phyloP scores from a whole-genome alignment of 2,329 filamentous ascomycete genomes.

The Fusarium ambrosium region DNA sequence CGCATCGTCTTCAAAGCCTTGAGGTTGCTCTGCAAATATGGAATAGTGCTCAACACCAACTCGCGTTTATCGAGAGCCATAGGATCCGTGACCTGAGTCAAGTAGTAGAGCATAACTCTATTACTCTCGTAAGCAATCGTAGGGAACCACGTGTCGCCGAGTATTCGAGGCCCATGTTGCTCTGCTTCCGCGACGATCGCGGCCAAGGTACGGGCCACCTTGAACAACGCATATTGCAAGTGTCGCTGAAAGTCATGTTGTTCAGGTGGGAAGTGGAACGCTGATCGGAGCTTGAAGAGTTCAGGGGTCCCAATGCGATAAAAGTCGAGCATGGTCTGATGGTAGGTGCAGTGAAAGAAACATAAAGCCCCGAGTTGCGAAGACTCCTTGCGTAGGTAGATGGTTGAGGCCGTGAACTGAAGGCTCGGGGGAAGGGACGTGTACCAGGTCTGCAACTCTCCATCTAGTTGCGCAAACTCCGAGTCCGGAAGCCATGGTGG shows the following conservation, averaged over 20 bases:
- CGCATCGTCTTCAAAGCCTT: conserved; percentile 27
- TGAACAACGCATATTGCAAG: conserved; percentile 13
- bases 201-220: conserved; percentile 12
- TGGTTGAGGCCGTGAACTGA: conserved; percentile 19
- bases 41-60: conserved; percentile 24
- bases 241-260: conserved; percentile 12
- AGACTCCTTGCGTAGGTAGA: conserved; percentile 29
- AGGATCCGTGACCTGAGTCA: conserved; percentile 18
- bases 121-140: conserved; percentile 31
- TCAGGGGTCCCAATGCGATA: conserved; percentile 31
- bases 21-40: conserved; percentile 30
- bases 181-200: conserved; percentile 30
- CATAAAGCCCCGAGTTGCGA: conserved; percentile 29
- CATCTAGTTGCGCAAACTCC: conserved; percentile 22
- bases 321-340: conserved; percentile 33
- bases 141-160: conserved; percentile 30
- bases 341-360: conserved; percentile 32
- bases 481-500: conserved; percentile 29
- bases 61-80: conserved; percentile 15
- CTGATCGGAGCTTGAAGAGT: conserved; percentile 27
- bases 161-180: conserved; percentile 23
- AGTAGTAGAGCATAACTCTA: conserved; percentile 34
- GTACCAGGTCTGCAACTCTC: conserved; percentile 16
- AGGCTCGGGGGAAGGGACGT: conserved; percentile 21
- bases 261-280: conserved; percentile 28